Evolutionary conservation across 208 protist species (phyloP), one percentile per base, ranked within the genome.

Genomic region (Acanthamoeba triangularis): DNA sequence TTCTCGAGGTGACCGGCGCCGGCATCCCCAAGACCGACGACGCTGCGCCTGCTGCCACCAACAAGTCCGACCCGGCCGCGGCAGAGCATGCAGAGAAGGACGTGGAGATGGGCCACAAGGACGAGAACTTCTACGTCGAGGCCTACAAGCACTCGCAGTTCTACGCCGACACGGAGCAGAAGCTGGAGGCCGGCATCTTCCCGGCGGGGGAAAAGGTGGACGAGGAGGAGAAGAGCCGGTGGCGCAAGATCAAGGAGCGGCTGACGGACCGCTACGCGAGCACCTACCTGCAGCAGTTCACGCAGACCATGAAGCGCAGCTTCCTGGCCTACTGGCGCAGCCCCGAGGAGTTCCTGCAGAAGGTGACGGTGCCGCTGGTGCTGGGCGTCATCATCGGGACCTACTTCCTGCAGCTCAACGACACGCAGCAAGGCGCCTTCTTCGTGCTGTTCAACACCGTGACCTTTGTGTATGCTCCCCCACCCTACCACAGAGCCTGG

Each of bases 61-160:
- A n/a, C 30, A 74, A 80, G 11, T 30, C 44, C 7, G 6, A 52
- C 67, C 28, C 8, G 67, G 8, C 0, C 6, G 49, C 11, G 20
- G 47, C 10, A 35, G 85, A 56, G 23, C 16, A n/a, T 4, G 85
- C 18, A 20, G 33, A 63, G 11, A 41, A 91, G 16, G 35, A 63
- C 35, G 10, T 30, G 23, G 85, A 67, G 37, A 59, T 69, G 35
- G 23, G 47, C 14, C 6, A 18, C 23, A 20, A 25, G 49, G 63
- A 25, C 14, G 54, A n/a, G 20, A 91, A 69, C 41, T 18, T 41
- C 85, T 91, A 56, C 49, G 65, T 94, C 28, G 90, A 78, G 33
- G 69, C 41, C 41, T 94, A 80, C 85, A 67, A 91, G 85, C 28
- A 91, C 20, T 91, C 85, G n/a, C 20, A 91, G 85, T 69, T 56